A percentile compares a stretch with the other conserved stretches of the same genome.
These are phyloP conservation scores for Coemansia aciculifera DNA, from an alignment of 192 early-diverging fungal species.

Conservation along the genomic window DNA sequence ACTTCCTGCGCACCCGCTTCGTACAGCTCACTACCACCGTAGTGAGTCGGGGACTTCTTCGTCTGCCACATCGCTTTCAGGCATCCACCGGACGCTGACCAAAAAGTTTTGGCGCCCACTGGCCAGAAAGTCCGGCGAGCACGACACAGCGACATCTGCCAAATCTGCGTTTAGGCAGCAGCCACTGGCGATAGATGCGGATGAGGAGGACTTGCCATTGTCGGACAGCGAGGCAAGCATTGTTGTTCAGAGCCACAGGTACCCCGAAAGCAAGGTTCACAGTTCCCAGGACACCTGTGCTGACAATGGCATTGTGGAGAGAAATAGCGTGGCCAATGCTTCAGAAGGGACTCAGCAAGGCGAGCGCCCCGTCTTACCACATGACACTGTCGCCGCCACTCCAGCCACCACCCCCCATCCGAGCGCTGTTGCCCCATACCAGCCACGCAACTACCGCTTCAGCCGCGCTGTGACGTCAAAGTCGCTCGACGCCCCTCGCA, in stretches of 20 bases:
- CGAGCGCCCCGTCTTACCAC: not conserved
- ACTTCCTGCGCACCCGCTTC: not conserved
- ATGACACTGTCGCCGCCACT: not conserved
- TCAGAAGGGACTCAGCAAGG: not conserved
- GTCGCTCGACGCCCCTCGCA: conserved; percentile 27
- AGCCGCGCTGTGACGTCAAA: conserved; percentile 26
- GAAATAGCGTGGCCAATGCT: not conserved
- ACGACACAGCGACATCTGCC: not conserved
- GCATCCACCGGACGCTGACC: conserved; percentile 15
- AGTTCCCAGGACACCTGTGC: conserved; percentile 8
- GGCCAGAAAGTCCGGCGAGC: conserved; percentile 12
- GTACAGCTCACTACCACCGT: not conserved
- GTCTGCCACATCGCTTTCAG: conserved; percentile 2
- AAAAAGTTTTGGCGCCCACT: conserved; percentile 32
- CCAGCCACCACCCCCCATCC: conserved; percentile 5
- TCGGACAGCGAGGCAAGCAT: not conserved
- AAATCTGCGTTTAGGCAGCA: not conserved
- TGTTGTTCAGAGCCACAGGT: not conserved
- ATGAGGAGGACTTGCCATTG: not conserved
- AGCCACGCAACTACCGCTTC: conserved; percentile 6
- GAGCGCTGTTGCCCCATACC: not conserved
- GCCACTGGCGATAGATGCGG: conserved; percentile 1
- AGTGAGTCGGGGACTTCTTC: not conserved
- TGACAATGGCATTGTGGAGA: conserved; percentile 8
- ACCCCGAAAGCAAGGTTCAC: not conserved